These are phyloP conservation scores for Termitomyces titanicus DNA, from an alignment of 768 basidiomycete species.

Conservation along the genomic window DNA sequence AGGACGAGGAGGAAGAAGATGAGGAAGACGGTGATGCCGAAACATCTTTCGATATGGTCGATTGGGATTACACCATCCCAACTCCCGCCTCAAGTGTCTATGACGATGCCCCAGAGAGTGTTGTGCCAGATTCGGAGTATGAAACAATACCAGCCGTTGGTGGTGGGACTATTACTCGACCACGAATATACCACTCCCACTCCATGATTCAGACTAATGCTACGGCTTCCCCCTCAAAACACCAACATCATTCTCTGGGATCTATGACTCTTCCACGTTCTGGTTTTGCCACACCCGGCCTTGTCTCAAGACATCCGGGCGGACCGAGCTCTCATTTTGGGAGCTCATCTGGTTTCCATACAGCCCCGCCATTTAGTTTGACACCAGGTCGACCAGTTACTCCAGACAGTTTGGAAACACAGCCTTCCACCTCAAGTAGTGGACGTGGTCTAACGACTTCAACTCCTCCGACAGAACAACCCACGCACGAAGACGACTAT, in stretches of 20 bases:
- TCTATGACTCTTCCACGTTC: conserved; percentile 15
- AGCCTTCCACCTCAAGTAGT: conserved; percentile 45
- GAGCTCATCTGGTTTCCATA: conserved; percentile 13
- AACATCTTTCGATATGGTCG: conserved; percentile 57
- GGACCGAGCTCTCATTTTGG: conserved; percentile 22
- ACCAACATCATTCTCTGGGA: conserved; percentile 12
- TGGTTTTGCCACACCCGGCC: conserved; percentile 22
- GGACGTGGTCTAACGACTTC: conserved; percentile 40
- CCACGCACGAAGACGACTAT: conserved; percentile 18
- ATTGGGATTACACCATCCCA: conserved; percentile 64
- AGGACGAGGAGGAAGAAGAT: conserved; percentile 52
- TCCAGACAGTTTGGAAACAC: conserved; percentile 50
- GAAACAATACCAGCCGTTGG: conserved; percentile 92
- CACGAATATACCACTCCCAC: conserved; percentile 81
- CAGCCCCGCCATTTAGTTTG: conserved; percentile 10
- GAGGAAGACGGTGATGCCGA: conserved; percentile 32
- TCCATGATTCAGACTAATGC: conserved; percentile 48
- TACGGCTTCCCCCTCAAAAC: conserved; percentile 15
- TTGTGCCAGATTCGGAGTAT: conserved; percentile 49
- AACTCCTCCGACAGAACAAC: conserved; percentile 40
- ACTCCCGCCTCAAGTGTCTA: conserved; percentile 42
- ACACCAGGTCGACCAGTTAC: conserved; percentile 37
- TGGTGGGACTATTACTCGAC: conserved; percentile 82
- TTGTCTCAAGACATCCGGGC: conserved; percentile 21
- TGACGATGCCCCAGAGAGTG: conserved; percentile 34